phyloP scores from a whole-genome alignment of 1,284 basidiomycete genomes.

The Veloboletus limbatus region DNA sequence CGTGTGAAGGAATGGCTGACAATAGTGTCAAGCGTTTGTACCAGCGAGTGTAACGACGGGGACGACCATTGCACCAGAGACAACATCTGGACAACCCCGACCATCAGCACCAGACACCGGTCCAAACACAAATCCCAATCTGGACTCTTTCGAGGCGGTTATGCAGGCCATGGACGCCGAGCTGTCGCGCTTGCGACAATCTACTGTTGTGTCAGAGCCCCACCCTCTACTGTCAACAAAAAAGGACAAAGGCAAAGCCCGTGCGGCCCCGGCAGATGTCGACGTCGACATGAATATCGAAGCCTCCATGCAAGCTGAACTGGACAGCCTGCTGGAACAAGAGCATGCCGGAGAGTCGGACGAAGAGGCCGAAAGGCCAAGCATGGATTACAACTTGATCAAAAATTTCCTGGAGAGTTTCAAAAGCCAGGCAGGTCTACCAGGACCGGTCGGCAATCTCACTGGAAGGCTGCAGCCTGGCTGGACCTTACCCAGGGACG shows the following conservation, averaged over 20 bases:
- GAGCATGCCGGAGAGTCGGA: slow-evolving; percentile 50
- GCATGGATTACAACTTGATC: slow-evolving; percentile 84
- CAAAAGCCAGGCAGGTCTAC: slow-evolving; percentile 80
- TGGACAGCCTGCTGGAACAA: slow-evolving; percentile 62
- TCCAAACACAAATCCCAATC: slow-evolving; percentile 55
- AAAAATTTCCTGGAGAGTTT: slow-evolving; percentile 95
- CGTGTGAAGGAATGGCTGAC: slow-evolving; percentile 3
- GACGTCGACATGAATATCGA: slow-evolving; percentile 66
- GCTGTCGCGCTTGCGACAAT: slow-evolving; percentile 47
- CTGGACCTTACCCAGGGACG: slow-evolving; percentile 71
- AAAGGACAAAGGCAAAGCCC: slow-evolving; percentile 33
- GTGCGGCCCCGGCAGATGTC: slow-evolving; percentile 24
- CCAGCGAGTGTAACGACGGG: slow-evolving; percentile 44
- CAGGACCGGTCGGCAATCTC: slow-evolving; percentile 87
- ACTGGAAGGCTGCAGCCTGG: slow-evolving; percentile 76
- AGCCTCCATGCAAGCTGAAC: slow-evolving; percentile 81
- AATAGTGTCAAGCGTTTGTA: slow-evolving; percentile 57
- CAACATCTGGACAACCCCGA: slow-evolving; percentile 7
- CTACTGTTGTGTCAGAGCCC: slow-evolving; percentile 18
- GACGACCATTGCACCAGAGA: slow-evolving; percentile 1
- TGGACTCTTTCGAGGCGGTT: slow-evolving; percentile 91
- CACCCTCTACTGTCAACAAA: slow-evolving; percentile 14
- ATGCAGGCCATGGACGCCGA: slow-evolving; percentile 94
- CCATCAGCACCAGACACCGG: slow-evolving; percentile 34
- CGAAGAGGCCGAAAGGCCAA: slow-evolving; percentile 48